Percentiles rank a stretch among this genome's conserved stretches.
Conservation (phyloP, 768 basidiomycete species). For the Macrolepiota fuliginosa region DNA sequence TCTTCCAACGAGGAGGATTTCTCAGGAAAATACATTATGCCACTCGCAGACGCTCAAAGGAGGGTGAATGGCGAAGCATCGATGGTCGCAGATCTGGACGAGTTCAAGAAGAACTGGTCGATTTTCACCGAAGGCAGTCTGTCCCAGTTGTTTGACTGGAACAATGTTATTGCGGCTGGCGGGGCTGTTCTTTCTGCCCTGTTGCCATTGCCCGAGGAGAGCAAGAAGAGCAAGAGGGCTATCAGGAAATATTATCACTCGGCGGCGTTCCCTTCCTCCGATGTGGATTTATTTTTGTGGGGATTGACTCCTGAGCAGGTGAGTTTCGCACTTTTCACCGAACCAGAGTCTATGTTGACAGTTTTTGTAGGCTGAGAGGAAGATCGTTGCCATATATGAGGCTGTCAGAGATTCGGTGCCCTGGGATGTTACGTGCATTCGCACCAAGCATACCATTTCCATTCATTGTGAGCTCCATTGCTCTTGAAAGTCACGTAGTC, state of each 20-base stretch:
- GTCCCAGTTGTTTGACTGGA: conserved; percentile 59
- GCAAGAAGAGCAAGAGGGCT: conserved; percentile 50
- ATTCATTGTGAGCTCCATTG: conserved; percentile 48
- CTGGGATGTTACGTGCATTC: conserved; percentile 67
- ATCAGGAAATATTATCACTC: conserved; percentile 59
- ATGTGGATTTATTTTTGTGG: conserved; percentile 64
- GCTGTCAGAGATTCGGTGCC: conserved; percentile 64
- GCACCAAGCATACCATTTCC: conserved; percentile 64
- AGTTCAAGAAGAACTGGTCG: conserved; percentile 63
- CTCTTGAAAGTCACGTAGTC: background rate
- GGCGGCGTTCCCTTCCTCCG: conserved; percentile 54
- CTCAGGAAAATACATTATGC: conserved; percentile 50
- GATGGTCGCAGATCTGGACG: conserved; percentile 49
- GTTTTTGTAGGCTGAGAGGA: conserved; percentile 46
- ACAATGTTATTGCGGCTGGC: conserved; percentile 61
- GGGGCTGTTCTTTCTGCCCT: conserved; percentile 60
- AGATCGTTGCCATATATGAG: conserved; percentile 57
- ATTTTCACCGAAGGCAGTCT: conserved; percentile 63
- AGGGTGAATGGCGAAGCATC: conserved; percentile 48
- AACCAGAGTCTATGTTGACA: background rate
- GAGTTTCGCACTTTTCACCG: background rate
- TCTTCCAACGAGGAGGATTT: conserved; percentile 40
- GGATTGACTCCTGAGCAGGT: conserved; percentile 56
- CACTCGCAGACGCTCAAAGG: conserved; percentile 40
- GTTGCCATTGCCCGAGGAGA: conserved; percentile 44